These are phyloP conservation scores for Stylosanthes scabra DNA, from an alignment of 331 rosid species.

Conservation along the genomic window DNA sequence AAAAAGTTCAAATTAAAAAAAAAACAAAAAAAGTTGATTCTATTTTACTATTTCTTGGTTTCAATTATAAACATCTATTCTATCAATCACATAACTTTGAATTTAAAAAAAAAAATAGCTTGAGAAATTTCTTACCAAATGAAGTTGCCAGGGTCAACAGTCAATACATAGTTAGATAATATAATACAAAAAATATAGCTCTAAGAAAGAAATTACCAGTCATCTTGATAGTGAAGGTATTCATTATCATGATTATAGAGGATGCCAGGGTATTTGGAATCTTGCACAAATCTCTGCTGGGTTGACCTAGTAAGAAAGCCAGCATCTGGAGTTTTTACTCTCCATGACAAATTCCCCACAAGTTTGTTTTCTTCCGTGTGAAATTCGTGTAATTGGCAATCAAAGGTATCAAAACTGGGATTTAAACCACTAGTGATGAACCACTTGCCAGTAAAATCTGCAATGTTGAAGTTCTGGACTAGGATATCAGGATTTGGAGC, in stretches of 20 bases:
- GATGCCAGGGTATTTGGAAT: constrained; percentile 78
- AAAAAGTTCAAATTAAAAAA: constrained; percentile 19
- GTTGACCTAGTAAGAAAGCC: constrained; percentile 86
- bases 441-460: constrained; percentile 92
- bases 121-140: not conserved
- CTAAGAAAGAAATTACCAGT: constrained; percentile 67
- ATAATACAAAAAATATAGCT: constrained; percentile 10
- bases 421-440: constrained; percentile 89
- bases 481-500: constrained; percentile 80
- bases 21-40: not conserved
- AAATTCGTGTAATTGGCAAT: constrained; percentile 90
- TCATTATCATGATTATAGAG: constrained; percentile 94
- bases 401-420: constrained; percentile 83
- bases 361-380: constrained; percentile 73
- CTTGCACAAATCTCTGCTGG: constrained; percentile 87
- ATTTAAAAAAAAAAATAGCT: constrained; percentile 5
- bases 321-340: constrained; percentile 83
- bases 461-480: constrained; percentile 73
- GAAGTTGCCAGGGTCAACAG: constrained; percentile 21
- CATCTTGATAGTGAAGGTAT: constrained; percentile 96
- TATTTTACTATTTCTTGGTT: not conserved
- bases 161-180: constrained; percentile 24
- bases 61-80: constrained; percentile 27
- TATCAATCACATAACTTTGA: constrained; percentile 15
- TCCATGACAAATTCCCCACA: constrained; percentile 85